Conservation (phyloP, 2,329 filamentous ascomycete species). For the Domatiomyces catenatus region DNA sequence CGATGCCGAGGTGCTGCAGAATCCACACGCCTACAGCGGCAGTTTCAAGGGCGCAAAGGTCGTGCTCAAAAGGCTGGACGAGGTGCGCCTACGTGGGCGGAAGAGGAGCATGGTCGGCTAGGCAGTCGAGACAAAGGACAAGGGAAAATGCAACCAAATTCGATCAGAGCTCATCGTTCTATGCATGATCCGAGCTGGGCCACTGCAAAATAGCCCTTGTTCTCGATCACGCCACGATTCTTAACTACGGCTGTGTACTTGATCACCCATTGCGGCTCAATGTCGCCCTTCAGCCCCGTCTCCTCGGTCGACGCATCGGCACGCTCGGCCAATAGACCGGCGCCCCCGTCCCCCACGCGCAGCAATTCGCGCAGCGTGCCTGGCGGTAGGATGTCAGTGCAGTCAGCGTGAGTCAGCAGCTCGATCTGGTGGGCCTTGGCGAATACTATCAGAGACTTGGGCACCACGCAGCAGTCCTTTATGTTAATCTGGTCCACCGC, state of each 20-base stretch:
- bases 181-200: constrained; percentile 49
- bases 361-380: constrained; percentile 76
- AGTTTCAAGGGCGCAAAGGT: constrained; percentile 59
- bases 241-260: constrained; percentile 95
- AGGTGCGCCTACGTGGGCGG: constrained; percentile 80
- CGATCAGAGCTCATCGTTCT: constrained; percentile 4
- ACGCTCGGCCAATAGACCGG: constrained; percentile 56
- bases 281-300: constrained; percentile 54
- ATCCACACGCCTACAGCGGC: constrained; percentile 47
- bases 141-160: constrained; percentile 6
- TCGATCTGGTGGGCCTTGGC: constrained; percentile 76
- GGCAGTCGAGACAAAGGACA: constrained; percentile 4
- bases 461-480: constrained; percentile 88
- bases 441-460: constrained; percentile 67
- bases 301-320: constrained; percentile 30
- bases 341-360: constrained; percentile 54
- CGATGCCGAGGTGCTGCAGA: constrained; percentile 44
- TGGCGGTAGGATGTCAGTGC: constrained; percentile 72
- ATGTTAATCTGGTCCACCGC: constrained; percentile 92
- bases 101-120: constrained; percentile 96
- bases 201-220: constrained; percentile 90
- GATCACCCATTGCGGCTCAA: constrained; percentile 83
- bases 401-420: constrained; percentile 84
- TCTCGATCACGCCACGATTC: constrained; percentile 89
- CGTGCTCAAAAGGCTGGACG: constrained; percentile 70